Percentiles rank a stretch among this genome's conserved stretches.
These are phyloP conservation scores for Scutellaria galericulata DNA, from an alignment of 257 asterid genomes.

Conservation along the genomic window DNA sequence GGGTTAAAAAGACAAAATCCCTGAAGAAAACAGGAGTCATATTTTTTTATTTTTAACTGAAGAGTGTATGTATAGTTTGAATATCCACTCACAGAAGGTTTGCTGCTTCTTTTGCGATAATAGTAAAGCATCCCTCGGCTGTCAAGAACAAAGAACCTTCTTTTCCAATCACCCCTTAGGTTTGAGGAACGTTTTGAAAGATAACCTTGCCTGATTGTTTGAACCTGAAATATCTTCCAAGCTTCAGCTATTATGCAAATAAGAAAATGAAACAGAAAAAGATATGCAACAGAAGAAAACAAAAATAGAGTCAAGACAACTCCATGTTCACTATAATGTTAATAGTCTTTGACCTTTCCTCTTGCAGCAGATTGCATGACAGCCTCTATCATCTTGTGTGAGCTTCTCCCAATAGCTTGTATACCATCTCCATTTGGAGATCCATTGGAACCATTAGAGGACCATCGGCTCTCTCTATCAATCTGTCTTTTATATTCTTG, in stretches of 20 bases:
- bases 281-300: conserved; percentile 1
- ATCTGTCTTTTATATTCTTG: conserved; percentile 94
- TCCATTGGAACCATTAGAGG: conserved; percentile 84
- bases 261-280: conserved; percentile 21
- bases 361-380: conserved; percentile 97
- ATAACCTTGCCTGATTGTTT: conserved; percentile 98
- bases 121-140: conserved; percentile 99
- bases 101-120: conserved; percentile 95
- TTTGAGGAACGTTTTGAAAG: conserved; percentile 96
- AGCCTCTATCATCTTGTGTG: conserved; percentile 99
- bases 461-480: conserved; percentile 92
- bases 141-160: conserved; percentile 99
- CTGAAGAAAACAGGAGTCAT: background rate
- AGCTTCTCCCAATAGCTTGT: conserved; percentile 96
- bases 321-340: conserved; percentile 27
- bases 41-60: background rate
- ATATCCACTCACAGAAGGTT: conserved; percentile 86
- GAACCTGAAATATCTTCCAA: conserved; percentile 69
- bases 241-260: conserved; percentile 40
- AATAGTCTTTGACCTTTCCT: conserved; percentile 75
- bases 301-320: conserved; percentile 13
- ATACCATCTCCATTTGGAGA: conserved; percentile 99
- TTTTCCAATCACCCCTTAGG: conserved; percentile 99
- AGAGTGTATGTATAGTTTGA: conserved; percentile 14
- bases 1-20: conserved; percentile 12